Evolutionary conservation across 2,329 filamentous ascomycete genomes (phyloP).

Genomic region (Zymoseptoria crescenta): DNA sequence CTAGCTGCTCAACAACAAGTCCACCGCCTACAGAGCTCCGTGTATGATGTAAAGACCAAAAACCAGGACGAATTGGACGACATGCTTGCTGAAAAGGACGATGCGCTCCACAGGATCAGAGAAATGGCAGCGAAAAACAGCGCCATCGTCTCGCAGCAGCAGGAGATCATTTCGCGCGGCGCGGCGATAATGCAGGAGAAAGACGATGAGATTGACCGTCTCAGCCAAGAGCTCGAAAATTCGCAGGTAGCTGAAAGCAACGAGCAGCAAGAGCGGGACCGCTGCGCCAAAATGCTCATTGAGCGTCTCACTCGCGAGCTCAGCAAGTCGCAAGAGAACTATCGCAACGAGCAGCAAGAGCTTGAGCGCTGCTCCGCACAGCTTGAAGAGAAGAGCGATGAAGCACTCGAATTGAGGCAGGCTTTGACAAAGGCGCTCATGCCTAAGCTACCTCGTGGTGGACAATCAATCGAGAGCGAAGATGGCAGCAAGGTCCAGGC

Average conservation of each 20-base stretch:
- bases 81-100: conserved; percentile 7
- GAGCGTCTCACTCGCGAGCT: conserved; percentile 5
- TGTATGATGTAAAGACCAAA: conserved; percentile 3
- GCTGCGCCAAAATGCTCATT: conserved; percentile 12
- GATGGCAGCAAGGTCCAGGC: background rate
- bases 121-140: conserved; percentile 22
- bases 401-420: conserved; percentile 8
- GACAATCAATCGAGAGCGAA: background rate
- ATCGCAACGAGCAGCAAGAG: background rate
- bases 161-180: conserved; percentile 20
- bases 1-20: conserved; percentile 7
- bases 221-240: conserved; percentile 9
- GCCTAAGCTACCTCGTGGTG: background rate
- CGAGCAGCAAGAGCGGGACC: conserved; percentile 9
- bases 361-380: too few relatives aligned
- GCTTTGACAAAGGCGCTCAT: conserved; percentile 9
- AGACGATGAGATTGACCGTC: conserved; percentile 17
- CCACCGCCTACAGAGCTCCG: conserved; percentile 1
- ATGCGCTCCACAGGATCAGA: conserved; percentile 14
- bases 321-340: background rate
- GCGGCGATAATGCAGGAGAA: conserved; percentile 16
- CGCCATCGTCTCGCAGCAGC: conserved; percentile 17
- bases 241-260: conserved; percentile 11
- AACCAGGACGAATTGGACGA: conserved; percentile 13
- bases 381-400: conserved; percentile 6